Evolutionary conservation across 495 filamentous ascomycete species (phyloP).

Genomic region (Usnea hakonensis): DNA sequence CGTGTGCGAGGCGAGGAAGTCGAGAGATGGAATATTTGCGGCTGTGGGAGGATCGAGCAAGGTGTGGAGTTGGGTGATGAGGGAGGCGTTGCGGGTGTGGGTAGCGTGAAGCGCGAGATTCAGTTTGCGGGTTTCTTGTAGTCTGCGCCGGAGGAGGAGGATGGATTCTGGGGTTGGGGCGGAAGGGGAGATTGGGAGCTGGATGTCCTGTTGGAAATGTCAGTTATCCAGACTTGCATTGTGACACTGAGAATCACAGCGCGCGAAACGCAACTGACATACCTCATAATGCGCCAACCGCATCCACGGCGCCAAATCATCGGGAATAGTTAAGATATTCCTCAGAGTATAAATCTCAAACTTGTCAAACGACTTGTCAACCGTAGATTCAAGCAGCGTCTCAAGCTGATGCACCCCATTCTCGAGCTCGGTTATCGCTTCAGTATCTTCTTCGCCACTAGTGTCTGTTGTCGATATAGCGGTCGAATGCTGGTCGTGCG

Average conservation of each 20-base stretch:
- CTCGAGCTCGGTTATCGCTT: constrained; percentile 73
- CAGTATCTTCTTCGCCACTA: constrained; percentile 47
- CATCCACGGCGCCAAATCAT: constrained; percentile 68
- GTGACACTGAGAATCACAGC: constrained; percentile 15
- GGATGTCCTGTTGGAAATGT: constrained; percentile 13
- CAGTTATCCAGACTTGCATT: not conserved
- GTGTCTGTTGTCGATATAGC: constrained; percentile 41
- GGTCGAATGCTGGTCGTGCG: constrained; percentile 32
- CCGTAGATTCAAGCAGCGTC: constrained; percentile 75
- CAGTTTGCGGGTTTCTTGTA: constrained; percentile 74
- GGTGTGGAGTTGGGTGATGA: constrained; percentile 56
- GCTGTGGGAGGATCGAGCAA: constrained; percentile 36
- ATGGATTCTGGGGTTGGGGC: constrained; percentile 54
- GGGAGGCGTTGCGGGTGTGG: constrained; percentile 62
- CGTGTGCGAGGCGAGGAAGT: constrained; percentile 46
- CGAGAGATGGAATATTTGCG: constrained; percentile 29
- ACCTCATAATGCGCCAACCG: constrained; percentile 80
- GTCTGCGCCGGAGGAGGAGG: constrained; percentile 60
- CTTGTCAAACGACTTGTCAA: constrained; percentile 72
- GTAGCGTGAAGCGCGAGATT: constrained; percentile 68
- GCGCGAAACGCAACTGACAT: constrained; percentile 17
- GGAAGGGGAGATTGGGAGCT: constrained; percentile 26
- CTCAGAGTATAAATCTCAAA: constrained; percentile 79
- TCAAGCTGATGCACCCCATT: constrained; percentile 88
- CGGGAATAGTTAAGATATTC: constrained; percentile 74